Evolutionary conservation across 768 basidiomycete genomes (phyloP).

Genomic region (Naganishia vishniacii): DNA sequence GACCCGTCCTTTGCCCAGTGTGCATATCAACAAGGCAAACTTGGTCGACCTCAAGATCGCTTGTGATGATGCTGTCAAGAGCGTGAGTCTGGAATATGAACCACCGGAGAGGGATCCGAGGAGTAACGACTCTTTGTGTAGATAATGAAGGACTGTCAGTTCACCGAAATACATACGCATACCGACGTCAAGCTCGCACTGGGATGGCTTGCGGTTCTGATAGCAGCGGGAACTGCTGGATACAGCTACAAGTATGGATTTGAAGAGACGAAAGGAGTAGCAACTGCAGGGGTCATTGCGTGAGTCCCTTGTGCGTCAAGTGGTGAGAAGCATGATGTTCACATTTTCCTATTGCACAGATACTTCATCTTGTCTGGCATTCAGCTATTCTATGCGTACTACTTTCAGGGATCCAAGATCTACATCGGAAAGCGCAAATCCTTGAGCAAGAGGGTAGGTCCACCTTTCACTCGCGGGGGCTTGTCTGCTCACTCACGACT

Average conservation of each 20-base stretch:
- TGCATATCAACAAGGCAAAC: constrained; percentile 57
- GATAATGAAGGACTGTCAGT: constrained; percentile 24
- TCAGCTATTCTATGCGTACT: constrained; percentile 77
- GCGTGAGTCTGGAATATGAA: constrained; percentile 58
- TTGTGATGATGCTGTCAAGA: constrained; percentile 79
- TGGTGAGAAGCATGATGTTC: neutral
- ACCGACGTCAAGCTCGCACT: constrained; percentile 26
- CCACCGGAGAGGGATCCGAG: no score
- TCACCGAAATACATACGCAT: constrained; percentile 24
- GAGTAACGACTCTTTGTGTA: constrained; percentile 14
- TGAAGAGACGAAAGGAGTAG: constrained; percentile 73
- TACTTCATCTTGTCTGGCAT: constrained; percentile 67
- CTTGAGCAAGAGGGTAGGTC: constrained; percentile 72
- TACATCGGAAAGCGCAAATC: constrained; percentile 87
- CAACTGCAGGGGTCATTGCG: constrained; percentile 72
- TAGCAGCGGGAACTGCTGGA: constrained; percentile 20
- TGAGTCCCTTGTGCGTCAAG: constrained; percentile 50
- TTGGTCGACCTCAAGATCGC: constrained; percentile 56
- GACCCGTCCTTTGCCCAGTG: constrained; percentile 38
- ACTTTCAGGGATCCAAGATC: constrained; percentile 73
- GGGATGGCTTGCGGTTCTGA: constrained; percentile 24
- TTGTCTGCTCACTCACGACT: constrained; percentile 4
- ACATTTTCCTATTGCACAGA: constrained; percentile 49
- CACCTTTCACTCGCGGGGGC: constrained; percentile 10
- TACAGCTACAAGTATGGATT: constrained; percentile 57